These are phyloP conservation scores for Emericellopsis terricola DNA, from an alignment of 495 filamentous ascomycete genomes.

Conservation along the genomic window DNA sequence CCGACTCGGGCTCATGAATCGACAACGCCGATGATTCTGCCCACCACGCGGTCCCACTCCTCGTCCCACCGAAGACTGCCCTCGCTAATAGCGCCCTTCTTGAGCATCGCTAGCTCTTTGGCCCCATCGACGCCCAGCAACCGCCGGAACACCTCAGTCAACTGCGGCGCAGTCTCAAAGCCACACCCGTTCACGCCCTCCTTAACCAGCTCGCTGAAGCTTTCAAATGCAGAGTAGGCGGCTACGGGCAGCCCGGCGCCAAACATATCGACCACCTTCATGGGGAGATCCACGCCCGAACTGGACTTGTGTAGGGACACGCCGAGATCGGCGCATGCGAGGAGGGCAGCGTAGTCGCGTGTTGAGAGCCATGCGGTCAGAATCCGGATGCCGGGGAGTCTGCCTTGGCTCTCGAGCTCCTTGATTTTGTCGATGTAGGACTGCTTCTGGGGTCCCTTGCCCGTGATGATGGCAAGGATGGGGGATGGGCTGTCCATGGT, in stretches of 20 bases:
- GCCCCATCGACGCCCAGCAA: slow-evolving; percentile 34
- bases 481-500: slow-evolving; percentile 21
- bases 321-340: slow-evolving; percentile 80
- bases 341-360: slow-evolving; percentile 64
- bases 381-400: slow-evolving; percentile 49
- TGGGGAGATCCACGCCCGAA: slow-evolving; percentile 88
- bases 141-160: slow-evolving; percentile 38
- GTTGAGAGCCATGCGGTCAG: slow-evolving; percentile 68
- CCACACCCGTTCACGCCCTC: slow-evolving; percentile 75
- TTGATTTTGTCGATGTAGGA: slow-evolving; percentile 51
- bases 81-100: slow-evolving; percentile 58
- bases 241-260: slow-evolving; percentile 82
- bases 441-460: slow-evolving; percentile 71
- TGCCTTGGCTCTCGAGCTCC: slow-evolving; percentile 34
- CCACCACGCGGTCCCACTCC: slow-evolving; percentile 75
- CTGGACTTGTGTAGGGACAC: slow-evolving; percentile 84
- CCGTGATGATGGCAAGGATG: slow-evolving; percentile 72
- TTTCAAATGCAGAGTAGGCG: slow-evolving; percentile 66
- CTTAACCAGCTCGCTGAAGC: slow-evolving; percentile 70
- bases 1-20: too few relatives aligned
- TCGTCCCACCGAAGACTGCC: slow-evolving; percentile 75
- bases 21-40: slow-evolving; percentile 46
- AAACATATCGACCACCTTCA: slow-evolving; percentile 99
- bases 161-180: slow-evolving; percentile 47
- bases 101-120: slow-evolving; percentile 39